A percentile compares a stretch with the other conserved stretches of the same genome.
Conservation (phyloP, 306 rosid genomes). For the Lagenaria siceraria region DNA sequence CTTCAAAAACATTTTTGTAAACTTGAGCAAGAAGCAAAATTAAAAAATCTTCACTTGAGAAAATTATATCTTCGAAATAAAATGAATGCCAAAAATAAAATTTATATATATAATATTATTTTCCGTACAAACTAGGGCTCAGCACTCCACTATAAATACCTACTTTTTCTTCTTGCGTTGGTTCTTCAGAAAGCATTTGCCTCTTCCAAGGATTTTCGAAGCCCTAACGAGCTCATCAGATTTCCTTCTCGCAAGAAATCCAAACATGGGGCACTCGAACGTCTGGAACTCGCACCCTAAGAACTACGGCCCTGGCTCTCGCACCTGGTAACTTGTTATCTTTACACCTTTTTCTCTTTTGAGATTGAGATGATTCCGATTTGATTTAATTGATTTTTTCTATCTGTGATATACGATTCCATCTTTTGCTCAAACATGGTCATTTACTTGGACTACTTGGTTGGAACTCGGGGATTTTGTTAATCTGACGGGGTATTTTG, state of each 20-base stretch:
- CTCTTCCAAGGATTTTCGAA: not conserved
- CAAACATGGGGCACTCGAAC: constrained; percentile 72
- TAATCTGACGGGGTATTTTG: not conserved
- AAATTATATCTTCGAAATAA: too few relatives aligned
- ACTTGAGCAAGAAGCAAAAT: too few relatives aligned
- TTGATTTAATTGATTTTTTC: not conserved
- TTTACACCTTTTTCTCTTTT: not conserved
- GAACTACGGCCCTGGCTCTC: constrained; percentile 88
- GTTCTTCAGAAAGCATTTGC: not conserved
- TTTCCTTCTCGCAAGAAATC: not conserved
- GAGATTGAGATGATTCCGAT: not conserved
- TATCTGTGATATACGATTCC: too few relatives aligned
- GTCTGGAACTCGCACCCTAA: constrained; percentile 94
- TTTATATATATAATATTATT: too few relatives aligned
- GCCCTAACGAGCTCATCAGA: not conserved
- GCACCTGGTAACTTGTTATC: constrained; percentile 48
- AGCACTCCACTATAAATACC: not conserved
- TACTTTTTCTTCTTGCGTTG: not conserved
- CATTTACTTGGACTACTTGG: not conserved
- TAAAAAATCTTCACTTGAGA: too few relatives aligned
- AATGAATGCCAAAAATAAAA: too few relatives aligned
- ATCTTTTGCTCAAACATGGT: not conserved
- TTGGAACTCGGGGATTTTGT: not conserved
- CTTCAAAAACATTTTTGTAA: too few relatives aligned
- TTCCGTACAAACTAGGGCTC: not conserved